Evolutionary conservation across 768 basidiomycete genomes (phyloP).

Genomic region (Kwoniella dejecticola): DNA sequence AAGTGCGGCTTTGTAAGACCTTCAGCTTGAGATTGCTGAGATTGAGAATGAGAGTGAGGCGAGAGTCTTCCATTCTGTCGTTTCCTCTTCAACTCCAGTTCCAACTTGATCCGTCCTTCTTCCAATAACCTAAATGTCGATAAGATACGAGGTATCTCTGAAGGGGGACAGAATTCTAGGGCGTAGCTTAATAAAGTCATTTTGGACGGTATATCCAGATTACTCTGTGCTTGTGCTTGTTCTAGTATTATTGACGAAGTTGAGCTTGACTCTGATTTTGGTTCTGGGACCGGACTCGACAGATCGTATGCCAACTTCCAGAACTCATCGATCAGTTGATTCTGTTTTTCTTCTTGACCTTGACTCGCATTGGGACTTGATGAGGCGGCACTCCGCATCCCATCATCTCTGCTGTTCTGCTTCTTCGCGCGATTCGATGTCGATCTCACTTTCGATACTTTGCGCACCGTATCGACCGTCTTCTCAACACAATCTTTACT

Average conservation of each 20-base stretch:
- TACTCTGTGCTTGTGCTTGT: too few species aligned
- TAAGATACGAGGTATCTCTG: constrained; percentile 72
- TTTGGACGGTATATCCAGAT: constrained; percentile 68
- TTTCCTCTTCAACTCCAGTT: constrained; percentile 59
- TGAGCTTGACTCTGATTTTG: too few species aligned
- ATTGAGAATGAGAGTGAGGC: constrained; percentile 54
- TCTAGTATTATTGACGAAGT: too few species aligned
- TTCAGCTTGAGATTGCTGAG: too few species aligned
- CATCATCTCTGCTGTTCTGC: too few species aligned
- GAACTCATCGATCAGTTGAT: constrained; percentile 66
- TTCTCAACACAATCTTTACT: constrained; percentile 72
- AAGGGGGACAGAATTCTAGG: constrained; percentile 77
- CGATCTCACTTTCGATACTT: too few species aligned
- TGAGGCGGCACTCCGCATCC: too few species aligned
- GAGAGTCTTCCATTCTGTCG: constrained; percentile 27
- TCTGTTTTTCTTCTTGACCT: constrained; percentile 28
- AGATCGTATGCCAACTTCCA: constrained; percentile 90
- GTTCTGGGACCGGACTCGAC: too few species aligned
- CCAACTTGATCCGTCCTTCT: constrained; percentile 37
- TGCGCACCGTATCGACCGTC: constrained; percentile 63
- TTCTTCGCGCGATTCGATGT: not conserved
- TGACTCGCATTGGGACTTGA: too few species aligned
- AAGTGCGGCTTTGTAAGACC: too few species aligned
- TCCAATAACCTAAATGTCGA: constrained; percentile 74
- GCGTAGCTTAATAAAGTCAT: constrained; percentile 75